Percentiles rank a stretch among this genome's conserved stretches.
Evolutionary conservation across 192 early-diverging fungal species (phyloP).

Genomic region (Spinellus fusiger): DNA sequence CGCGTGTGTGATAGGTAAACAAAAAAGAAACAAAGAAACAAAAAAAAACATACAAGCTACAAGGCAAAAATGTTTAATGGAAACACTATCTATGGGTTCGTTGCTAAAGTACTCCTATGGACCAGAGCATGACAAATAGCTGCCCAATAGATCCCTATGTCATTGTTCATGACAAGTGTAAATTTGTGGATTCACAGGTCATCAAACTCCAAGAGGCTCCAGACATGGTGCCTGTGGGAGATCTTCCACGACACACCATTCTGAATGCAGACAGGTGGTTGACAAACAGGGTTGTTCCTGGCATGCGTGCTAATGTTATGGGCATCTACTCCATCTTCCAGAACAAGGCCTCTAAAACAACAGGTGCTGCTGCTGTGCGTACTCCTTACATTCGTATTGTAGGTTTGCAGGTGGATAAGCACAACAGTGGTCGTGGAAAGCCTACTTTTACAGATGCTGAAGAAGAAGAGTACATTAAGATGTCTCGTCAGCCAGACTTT

Average conservation of each 20-base stretch:
- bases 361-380: conserved; percentile 82
- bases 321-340: conserved; percentile 95
- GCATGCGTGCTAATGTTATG: conserved; percentile 85
- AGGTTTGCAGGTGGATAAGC: conserved; percentile 80
- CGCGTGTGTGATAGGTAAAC: conserved; percentile 80
- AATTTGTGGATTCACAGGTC: conserved; percentile 94
- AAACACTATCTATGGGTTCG: too few relatives aligned
- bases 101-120: conserved; percentile 6
- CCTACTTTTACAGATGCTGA: conserved; percentile 82
- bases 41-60: background rate
- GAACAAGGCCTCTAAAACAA: conserved; percentile 57
- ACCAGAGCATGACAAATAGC: conserved; percentile 20
- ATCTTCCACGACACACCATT: conserved; percentile 91
- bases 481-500: conserved; percentile 83
- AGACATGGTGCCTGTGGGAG: conserved; percentile 96
- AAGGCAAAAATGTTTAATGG: too few relatives aligned
- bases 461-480: conserved; percentile 85
- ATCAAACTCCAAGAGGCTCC: conserved; percentile 97
- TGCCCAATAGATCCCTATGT: conserved; percentile 85
- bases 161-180: conserved; percentile 92
- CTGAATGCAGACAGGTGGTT: conserved; percentile 87
- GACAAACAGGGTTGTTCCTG: conserved; percentile 89
- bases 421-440: conserved; percentile 51
- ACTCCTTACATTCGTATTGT: conserved; percentile 93
- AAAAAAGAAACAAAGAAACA: conserved; percentile 2